Percentiles rank a stretch among this genome's conserved stretches.
Conservation (phyloP, 2,329 filamentous ascomycete genomes). For the Scytalidium lignicola region DNA sequence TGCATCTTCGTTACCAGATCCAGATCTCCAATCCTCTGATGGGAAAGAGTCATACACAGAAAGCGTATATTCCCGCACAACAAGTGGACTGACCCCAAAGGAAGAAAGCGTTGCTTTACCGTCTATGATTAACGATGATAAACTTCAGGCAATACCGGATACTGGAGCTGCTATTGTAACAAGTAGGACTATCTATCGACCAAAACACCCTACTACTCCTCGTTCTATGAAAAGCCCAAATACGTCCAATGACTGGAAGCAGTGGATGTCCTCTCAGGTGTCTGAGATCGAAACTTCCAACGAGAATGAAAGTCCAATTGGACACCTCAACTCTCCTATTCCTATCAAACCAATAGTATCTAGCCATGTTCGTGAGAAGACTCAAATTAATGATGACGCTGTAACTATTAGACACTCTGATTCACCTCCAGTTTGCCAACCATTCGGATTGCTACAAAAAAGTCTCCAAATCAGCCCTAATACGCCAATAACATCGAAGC, state of each 20-base stretch:
- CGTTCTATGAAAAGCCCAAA: slow-evolving; percentile 28
- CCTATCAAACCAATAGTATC: slow-evolving; percentile 2
- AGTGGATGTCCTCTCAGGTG: slow-evolving; percentile 47
- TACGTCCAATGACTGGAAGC: slow-evolving; percentile 51
- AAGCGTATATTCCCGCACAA: slow-evolving; percentile 28
- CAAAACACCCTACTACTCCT: slow-evolving; percentile 27
- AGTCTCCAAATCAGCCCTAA: background rate
- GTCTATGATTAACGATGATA: slow-evolving; percentile 9
- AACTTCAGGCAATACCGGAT: slow-evolving; percentile 8
- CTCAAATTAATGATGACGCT: slow-evolving; percentile 42
- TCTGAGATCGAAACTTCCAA: slow-evolving; percentile 38
- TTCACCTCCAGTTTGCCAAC: slow-evolving; percentile 7
- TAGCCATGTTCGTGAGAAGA: slow-evolving; percentile 43
- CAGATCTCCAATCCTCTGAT: background rate
- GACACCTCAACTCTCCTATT: slow-evolving; percentile 20
- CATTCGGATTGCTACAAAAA: slow-evolving; percentile 18
- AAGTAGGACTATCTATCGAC: slow-evolving; percentile 25
- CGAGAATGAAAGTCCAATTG: slow-evolving; percentile 9
- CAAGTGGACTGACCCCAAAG: slow-evolving; percentile 20
- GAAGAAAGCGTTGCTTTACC: slow-evolving; percentile 13
- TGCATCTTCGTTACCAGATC: background rate
- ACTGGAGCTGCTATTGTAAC: slow-evolving; percentile 32
- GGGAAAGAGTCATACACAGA: slow-evolving; percentile 19
- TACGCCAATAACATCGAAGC: background rate
- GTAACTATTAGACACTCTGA: slow-evolving; percentile 9